Evolutionary conservation across 768 basidiomycete species (phyloP), one percentile per base, ranked within the genome.

Genomic region (Pulveroboletus sp.): DNA sequence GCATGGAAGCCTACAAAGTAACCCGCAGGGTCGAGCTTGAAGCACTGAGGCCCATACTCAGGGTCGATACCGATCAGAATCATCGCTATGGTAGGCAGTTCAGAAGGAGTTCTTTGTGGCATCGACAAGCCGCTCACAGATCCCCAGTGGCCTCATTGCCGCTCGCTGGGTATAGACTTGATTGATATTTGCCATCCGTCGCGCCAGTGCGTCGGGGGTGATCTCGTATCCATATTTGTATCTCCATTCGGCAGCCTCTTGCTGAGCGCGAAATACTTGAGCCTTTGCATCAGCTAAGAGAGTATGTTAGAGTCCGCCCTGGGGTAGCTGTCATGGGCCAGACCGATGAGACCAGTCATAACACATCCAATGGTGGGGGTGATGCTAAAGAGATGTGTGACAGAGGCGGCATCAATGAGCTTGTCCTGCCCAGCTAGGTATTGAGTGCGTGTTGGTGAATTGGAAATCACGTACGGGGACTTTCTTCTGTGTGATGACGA

Each of bases 1-100:
- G 96, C 96, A 59, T 97, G 94, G 75, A 94, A 98, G 0, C 96
- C 96, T 39, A 96, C 91, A 66, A 94, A 99, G 72, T 96, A 98
- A 5, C 96, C 96, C 3, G 96, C 96, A 10, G 96, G 96, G 65
- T 99, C 96, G 46, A 98, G 84, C 72, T 96, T 97, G 79, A 97
- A 98, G 61, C 87, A 80, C 67, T 97, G 95, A n/a, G 96, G 95
- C 5, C 95, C 95, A 46, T 79, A 77, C 65, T 94, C 90, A 8
- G 86, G 77, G 69, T 98, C 96, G 52, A 85, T 77, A 4, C 96
- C 96, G 62, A 98, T 93, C 61, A 98, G 71, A 54, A 97, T 87
- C 93, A 95, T 97, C 5, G 93, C 95, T 98, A 54, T 51, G 10
- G 31, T 4, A 1, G 13, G 17, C 39, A 30, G 18, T 44, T 60